Conservation (phyloP, 2,329 filamentous ascomycete species). For the Cladophialophora bantiana region DNA sequence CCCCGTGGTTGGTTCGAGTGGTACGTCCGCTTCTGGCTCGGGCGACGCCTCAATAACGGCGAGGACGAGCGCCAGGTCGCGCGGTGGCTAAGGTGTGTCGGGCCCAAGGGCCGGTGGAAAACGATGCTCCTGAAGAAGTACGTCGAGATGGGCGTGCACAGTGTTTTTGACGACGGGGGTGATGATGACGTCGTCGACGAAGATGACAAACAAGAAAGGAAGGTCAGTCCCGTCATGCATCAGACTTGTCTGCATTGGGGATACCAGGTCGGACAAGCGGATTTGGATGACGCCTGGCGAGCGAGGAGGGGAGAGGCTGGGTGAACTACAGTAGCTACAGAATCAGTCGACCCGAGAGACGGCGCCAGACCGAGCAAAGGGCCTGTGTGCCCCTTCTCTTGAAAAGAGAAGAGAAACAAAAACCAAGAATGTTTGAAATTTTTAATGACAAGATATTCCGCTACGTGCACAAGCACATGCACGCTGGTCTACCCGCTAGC, state of each 20-base stretch:
- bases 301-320: conserved; percentile 9
- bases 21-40: conserved; percentile 62
- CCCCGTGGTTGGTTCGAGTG: conserved; percentile 65
- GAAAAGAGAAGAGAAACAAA: not conserved
- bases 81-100: conserved; percentile 62
- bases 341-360: not conserved
- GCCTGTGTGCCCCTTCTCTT: not conserved
- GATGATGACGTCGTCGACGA: conserved; percentile 20
- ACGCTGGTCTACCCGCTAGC: not conserved
- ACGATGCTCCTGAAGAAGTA: conserved; percentile 62
- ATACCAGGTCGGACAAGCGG: conserved; percentile 59
- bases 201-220: conserved; percentile 12
- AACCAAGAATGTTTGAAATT: not conserved
- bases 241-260: conserved; percentile 66
- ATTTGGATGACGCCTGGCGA: conserved; percentile 58
- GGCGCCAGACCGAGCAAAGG: not conserved
- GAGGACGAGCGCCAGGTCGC: conserved; percentile 61
- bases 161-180: conserved; percentile 53
- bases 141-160: conserved; percentile 54
- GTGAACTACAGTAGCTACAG: not conserved
- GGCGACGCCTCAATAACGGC: conserved; percentile 60
- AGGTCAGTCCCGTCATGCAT: conserved; percentile 62
- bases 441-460: not conserved
- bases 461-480: not conserved
- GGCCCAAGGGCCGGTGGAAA: conserved; percentile 58